Percentiles rank a stretch among this genome's conserved stretches.
Evolutionary conservation across 192 early-diverging fungal species (phyloP).

Genomic region (Coemansia erecta): DNA sequence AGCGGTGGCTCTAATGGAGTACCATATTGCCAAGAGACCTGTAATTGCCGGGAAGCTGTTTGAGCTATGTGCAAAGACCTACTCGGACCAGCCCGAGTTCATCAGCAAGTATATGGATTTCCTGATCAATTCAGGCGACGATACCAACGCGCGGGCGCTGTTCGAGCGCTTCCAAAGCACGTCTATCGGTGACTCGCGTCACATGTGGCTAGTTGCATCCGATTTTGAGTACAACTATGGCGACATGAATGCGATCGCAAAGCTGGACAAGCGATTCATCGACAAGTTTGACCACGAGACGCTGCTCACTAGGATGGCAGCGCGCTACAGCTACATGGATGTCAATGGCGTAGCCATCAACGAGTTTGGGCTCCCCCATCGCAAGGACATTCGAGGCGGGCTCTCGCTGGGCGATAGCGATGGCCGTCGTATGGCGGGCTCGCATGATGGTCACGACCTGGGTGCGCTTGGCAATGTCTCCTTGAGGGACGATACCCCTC

Average conservation of each 20-base stretch:
- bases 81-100: slow-evolving; percentile 71
- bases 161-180: slow-evolving; percentile 85
- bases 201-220: slow-evolving; percentile 73
- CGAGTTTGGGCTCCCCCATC: slow-evolving; percentile 68
- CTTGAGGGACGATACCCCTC: neutral
- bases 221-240: slow-evolving; percentile 88
- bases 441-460: neutral
- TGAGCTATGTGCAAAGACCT: slow-evolving; percentile 80
- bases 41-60: slow-evolving; percentile 85
- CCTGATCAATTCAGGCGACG: slow-evolving; percentile 85
- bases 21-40: slow-evolving; percentile 83
- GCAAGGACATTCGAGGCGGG: slow-evolving; percentile 19
- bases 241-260: slow-evolving; percentile 70
- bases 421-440: neutral
- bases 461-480: neutral
- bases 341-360: slow-evolving; percentile 66
- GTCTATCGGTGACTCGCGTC: slow-evolving; percentile 63
- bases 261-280: slow-evolving; percentile 73
- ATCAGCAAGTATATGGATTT: slow-evolving; percentile 83
- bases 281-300: slow-evolving; percentile 74
- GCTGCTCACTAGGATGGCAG: slow-evolving; percentile 59
- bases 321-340: slow-evolving; percentile 75
- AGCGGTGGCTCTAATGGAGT: slow-evolving; percentile 90
- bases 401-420: neutral
- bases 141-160: slow-evolving; percentile 84